Conservation (phyloP, 2,329 filamentous ascomycete genomes). For the Lasiodiplodia sp. region DNA sequence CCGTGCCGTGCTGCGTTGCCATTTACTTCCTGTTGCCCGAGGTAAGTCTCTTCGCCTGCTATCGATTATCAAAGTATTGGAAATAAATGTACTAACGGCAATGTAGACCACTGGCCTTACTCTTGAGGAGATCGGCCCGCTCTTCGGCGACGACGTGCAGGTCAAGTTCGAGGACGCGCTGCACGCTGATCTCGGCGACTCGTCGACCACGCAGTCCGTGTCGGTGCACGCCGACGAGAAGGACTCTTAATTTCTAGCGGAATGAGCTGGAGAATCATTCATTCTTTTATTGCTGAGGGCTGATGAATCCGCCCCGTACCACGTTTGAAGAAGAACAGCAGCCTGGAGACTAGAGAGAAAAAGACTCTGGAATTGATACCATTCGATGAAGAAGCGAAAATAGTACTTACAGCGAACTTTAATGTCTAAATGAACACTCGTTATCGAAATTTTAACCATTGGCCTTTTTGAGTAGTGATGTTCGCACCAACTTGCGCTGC, state of each 20-base stretch:
- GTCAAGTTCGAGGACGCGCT: slow-evolving; percentile 36
- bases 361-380: background rate
- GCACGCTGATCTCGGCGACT: slow-evolving; percentile 15
- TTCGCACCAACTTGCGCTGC: background rate
- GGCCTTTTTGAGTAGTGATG: background rate
- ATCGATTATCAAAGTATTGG: no score
- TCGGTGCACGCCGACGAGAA: background rate
- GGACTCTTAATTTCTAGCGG: background rate
- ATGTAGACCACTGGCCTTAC: slow-evolving; percentile 39
- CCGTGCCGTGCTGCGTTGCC: slow-evolving; percentile 36
- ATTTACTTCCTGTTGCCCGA: slow-evolving; percentile 39
- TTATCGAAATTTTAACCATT: background rate
- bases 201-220: background rate
- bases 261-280: background rate
- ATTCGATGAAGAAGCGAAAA: background rate
- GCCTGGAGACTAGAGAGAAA: background rate
- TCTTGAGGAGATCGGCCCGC: slow-evolving; percentile 42
- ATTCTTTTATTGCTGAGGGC: no score
- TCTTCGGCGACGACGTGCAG: slow-evolving; percentile 41
- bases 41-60: slow-evolving; percentile 21
- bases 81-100: background rate
- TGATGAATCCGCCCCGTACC: no score
- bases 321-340: background rate
- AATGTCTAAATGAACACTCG: background rate
- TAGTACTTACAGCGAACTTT: background rate